phyloP scores from a whole-genome alignment of 345 rosid genomes.

The Turnera subulata region DNA sequence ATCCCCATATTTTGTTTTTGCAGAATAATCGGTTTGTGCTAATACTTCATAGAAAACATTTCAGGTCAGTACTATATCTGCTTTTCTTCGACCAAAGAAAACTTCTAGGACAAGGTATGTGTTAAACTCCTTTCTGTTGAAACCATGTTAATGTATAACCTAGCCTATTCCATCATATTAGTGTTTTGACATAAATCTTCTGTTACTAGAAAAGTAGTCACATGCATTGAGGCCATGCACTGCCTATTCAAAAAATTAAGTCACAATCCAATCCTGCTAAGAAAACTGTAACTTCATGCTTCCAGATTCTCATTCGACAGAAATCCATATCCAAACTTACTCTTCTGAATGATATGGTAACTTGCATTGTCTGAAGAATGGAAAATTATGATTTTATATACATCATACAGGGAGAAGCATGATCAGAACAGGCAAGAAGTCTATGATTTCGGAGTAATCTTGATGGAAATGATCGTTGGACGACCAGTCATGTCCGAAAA shows the following conservation, averaged over 20 bases:
- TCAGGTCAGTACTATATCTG: slow-evolving; percentile 26
- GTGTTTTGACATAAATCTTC: too few species aligned
- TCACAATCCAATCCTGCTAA: too few species aligned
- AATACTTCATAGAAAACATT: slow-evolving; percentile 7
- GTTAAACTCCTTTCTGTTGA: not conserved
- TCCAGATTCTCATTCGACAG: too few species aligned
- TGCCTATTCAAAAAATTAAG: too few species aligned
- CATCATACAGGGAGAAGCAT: slow-evolving; percentile 25
- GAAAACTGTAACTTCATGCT: too few species aligned
- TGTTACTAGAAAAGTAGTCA: too few species aligned
- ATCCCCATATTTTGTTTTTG: not conserved
- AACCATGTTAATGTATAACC: not conserved
- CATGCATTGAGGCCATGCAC: too few species aligned
- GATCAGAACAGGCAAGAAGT: slow-evolving; percentile 42
- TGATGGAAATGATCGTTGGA: slow-evolving; percentile 52
- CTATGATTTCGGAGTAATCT: slow-evolving; percentile 51
- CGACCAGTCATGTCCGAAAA: slow-evolving; percentile 37
- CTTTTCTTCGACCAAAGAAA: slow-evolving; percentile 21
- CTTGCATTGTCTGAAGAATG: too few species aligned
- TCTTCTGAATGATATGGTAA: too few species aligned
- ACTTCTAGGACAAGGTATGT: slow-evolving; percentile 23
- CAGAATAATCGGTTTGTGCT: not conserved
- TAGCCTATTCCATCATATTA: too few species aligned
- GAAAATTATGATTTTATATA: too few species aligned
- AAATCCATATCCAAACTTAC: too few species aligned